Evolutionary conservation across 768 basidiomycete genomes (phyloP).

Genomic region (Suillus variegatus): DNA sequence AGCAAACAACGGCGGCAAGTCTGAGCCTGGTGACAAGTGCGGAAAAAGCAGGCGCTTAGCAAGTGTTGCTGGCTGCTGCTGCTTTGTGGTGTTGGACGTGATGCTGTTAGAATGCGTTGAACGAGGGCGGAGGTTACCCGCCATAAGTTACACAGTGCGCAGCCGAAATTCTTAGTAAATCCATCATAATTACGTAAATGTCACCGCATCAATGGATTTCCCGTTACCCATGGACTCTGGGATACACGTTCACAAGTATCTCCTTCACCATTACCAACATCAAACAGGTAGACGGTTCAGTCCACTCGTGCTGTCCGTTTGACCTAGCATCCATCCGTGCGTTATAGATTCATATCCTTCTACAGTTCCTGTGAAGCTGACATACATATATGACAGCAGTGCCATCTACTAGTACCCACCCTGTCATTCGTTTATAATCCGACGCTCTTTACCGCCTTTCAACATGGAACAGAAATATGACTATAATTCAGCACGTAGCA

Average conservation of each 20-base stretch:
- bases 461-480: not conserved
- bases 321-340: not conserved
- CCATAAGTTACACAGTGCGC: slow-evolving; percentile 6
- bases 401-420: not conserved
- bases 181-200: too few species aligned
- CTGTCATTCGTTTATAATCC: not conserved
- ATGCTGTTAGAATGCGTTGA: slow-evolving; percentile 24
- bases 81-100: slow-evolving; percentile 16
- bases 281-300: not conserved
- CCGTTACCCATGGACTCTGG: not conserved
- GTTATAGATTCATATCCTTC: not conserved
- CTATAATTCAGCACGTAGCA: not conserved
- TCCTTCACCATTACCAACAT: not conserved
- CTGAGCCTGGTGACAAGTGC: slow-evolving; percentile 39
- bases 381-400: not conserved
- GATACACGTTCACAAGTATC: not conserved
- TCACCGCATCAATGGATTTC: too few species aligned
- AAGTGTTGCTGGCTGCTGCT: slow-evolving; percentile 37
- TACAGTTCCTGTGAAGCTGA: not conserved
- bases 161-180: not conserved
- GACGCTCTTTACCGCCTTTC: slow-evolving; percentile 2
- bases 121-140: slow-evolving; percentile 11
- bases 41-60: slow-evolving; percentile 69
- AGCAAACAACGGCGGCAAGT: slow-evolving; percentile 56
- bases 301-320: not conserved